Base-by-base conservation (phyloP, 768 basidiomycete genomes). In the Trametes maxima region DNA sequence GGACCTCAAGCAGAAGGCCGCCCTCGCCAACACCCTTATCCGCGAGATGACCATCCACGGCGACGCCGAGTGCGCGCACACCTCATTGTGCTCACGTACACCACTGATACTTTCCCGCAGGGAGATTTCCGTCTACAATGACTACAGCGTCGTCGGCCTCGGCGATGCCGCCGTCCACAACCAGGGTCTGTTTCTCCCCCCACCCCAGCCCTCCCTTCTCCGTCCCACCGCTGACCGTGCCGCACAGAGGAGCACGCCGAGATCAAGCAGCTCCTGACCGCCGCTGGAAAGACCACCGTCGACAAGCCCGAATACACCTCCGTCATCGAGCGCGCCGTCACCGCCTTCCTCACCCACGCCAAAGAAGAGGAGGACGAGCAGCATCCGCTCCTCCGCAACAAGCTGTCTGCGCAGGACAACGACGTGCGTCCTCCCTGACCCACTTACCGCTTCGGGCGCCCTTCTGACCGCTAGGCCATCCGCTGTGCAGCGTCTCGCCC, bases 41-140 rank as follows among this genome's bases (percentile, higher is more conserved):
- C 63, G 63, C 28, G 63, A 64, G 63, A 67, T 67, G 63, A 33
- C 48, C 50, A 45, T 67, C 57, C 66, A 67, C 55, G 54, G 60
- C 57, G 60, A 67, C 21, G 66, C 66, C 12, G 63, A 64, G 58
- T 57, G 22, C 19, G 54, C 50, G 17, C 10, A 19, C 22, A 37
- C 13, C 21, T 19, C 14, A 16, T 19, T 6, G 2, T 16, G 19
- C 17, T 46, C 19, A 55, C 35, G 19, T 35, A 40, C 3, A 52
- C 36, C 36, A 8, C 21, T 24, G 17, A 24, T 3, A 19, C 25
- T 21, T 22, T 21, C 1, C 7, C 37, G 11, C 24, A 57, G 56
- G 54, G 67, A 65, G 39, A 19, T 65, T n/a, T 67, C 68, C 40
- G 56, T 69, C 22, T 69, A 69, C 53, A 67, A 65, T 33, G 60